Evolutionary conservation across 257 asterid species (phyloP).

Genomic region (Gentiana dahurica): DNA sequence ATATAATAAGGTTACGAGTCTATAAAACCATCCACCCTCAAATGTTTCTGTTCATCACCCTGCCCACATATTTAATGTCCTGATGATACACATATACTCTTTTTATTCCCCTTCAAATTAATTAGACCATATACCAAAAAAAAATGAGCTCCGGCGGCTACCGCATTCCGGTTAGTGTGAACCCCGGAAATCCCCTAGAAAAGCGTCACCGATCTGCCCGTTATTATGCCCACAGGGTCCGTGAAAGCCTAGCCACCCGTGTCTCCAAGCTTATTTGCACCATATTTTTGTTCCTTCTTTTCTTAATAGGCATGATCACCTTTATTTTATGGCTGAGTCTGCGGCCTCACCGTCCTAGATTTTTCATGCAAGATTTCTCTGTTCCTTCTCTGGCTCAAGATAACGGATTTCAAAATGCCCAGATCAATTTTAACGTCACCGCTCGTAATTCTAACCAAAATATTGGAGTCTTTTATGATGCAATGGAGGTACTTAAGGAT

Average conservation of each 20-base stretch:
- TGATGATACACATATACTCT: too few species aligned
- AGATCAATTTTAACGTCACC: slow-evolving; percentile 45
- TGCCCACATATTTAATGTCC: too few species aligned
- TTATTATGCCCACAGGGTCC: slow-evolving; percentile 72
- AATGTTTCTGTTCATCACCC: too few species aligned
- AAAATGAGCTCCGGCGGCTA: slow-evolving; percentile 19
- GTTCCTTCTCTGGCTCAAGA: slow-evolving; percentile 34
- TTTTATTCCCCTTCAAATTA: neutral
- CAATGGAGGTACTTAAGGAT: slow-evolving; percentile 19
- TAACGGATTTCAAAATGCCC: slow-evolving; percentile 31
- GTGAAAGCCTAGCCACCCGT: slow-evolving; percentile 64
- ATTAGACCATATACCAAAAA: too few species aligned
- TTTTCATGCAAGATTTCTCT: slow-evolving; percentile 51
- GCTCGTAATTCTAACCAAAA: slow-evolving; percentile 59
- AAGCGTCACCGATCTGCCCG: slow-evolving; percentile 63
- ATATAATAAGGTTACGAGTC: too few species aligned
- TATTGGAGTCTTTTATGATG: slow-evolving; percentile 55
- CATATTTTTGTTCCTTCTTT: slow-evolving; percentile 44
- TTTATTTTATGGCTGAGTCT: slow-evolving; percentile 87
- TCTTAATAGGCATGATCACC: slow-evolving; percentile 45
- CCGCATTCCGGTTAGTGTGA: slow-evolving; percentile 27
- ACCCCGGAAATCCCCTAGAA: slow-evolving; percentile 21
- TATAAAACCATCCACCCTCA: too few species aligned
- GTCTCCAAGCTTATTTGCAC: slow-evolving; percentile 69
- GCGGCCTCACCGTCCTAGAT: slow-evolving; percentile 85